Conservation (phyloP, 129 eudicot genomes). For the Pittosporum tobira region DNA sequence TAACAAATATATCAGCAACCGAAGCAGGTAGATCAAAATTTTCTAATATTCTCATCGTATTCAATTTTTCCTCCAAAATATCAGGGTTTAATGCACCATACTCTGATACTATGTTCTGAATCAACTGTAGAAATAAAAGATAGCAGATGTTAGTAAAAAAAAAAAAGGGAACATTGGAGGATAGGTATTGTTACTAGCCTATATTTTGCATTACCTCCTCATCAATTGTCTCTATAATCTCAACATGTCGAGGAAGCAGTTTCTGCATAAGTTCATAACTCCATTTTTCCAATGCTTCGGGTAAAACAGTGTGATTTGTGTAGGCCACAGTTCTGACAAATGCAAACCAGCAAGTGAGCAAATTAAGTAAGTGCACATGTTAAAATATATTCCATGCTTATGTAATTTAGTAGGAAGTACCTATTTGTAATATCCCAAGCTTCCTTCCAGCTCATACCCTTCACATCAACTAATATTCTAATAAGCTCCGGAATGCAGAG, state of each 20-base stretch:
- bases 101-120: conserved; percentile 51
- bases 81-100: conserved; percentile 75
- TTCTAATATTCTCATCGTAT: conserved; percentile 77
- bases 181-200: background rate
- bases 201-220: conserved; percentile 48
- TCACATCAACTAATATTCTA: conserved; percentile 82
- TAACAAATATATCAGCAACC: conserved; percentile 44
- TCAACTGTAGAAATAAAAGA: conserved; percentile 44
- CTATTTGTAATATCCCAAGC: conserved; percentile 90
- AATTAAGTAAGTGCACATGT: conserved; percentile 7
- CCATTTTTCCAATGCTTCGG: conserved; percentile 99
- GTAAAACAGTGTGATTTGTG: conserved; percentile 93
- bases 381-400: background rate
- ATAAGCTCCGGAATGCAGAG: conserved; percentile 92
- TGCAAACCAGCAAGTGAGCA: conserved; percentile 17
- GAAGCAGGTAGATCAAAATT: conserved; percentile 76
- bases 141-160: conserved; percentile 1
- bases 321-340: conserved; percentile 81
- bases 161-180: background rate
- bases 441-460: conserved; percentile 80
- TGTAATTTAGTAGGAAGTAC: conserved; percentile 23
- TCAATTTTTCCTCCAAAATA: conserved; percentile 55
- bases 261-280: conserved; percentile 86
- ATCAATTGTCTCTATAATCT: conserved; percentile 83
- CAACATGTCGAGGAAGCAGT: conserved; percentile 90